A percentile compares a stretch with the other conserved stretches of the same genome.
Conservation (phyloP, 2,329 filamentous ascomycete species). For the Neocucurbitaria cava region DNA sequence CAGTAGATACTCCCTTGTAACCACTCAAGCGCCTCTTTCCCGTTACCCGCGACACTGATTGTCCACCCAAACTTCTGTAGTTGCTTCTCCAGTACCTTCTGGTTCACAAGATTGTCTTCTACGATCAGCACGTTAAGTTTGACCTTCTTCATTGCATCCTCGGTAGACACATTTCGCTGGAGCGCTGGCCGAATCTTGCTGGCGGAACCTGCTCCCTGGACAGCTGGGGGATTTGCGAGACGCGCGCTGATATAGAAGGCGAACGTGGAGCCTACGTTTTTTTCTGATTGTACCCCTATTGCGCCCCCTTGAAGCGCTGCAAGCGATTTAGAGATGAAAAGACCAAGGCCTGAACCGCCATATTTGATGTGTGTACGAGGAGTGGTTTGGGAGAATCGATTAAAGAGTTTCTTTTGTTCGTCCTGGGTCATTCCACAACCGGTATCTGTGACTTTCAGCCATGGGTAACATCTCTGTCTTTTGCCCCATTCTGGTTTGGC, state of each 20-base stretch:
- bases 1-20: conserved; percentile 39
- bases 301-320: conserved; percentile 47
- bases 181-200: conserved; percentile 9
- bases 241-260: conserved; percentile 50
- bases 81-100: conserved; percentile 51
- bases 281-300: conserved; percentile 50
- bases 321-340: conserved; percentile 52
- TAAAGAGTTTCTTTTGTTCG: conserved; percentile 45
- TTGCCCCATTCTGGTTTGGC: conserved; percentile 37
- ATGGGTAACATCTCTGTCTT: conserved; percentile 44
- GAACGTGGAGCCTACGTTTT: conserved; percentile 47
- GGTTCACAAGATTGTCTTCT: conserved; percentile 52
- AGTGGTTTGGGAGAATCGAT: conserved; percentile 39
- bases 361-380: conserved; percentile 47
- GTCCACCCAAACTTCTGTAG: conserved; percentile 46
- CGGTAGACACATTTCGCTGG: conserved; percentile 18
- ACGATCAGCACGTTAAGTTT: conserved; percentile 40
- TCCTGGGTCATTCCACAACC: conserved; percentile 49
- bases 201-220: conserved; percentile 1
- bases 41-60: conserved; percentile 48
- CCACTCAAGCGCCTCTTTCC: conserved; percentile 48
- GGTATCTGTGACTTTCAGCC: conserved; percentile 47
- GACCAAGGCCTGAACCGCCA: conserved; percentile 51
- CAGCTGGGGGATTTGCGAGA: conserved; percentile 17
- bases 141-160: conserved; percentile 28